Evolutionary conservation across 1,284 basidiomycete genomes (phyloP).

Genomic region (Somion occarium): DNA sequence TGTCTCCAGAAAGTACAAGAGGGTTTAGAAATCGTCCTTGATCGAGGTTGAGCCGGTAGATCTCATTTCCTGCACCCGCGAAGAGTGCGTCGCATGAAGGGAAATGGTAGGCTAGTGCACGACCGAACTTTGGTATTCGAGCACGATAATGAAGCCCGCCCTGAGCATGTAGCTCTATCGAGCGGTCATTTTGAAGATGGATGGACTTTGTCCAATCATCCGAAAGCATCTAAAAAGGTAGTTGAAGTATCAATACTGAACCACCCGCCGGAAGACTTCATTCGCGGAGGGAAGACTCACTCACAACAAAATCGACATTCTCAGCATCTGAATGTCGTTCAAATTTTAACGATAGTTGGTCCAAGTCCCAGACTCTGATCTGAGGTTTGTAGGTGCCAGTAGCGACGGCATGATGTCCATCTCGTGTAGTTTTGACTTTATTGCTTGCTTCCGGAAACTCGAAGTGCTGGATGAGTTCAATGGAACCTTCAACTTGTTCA

Average conservation of each 20-base stretch:
- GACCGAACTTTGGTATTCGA: conserved; percentile 92
- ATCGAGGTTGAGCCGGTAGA: conserved; percentile 94
- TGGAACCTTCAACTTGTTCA: conserved; percentile 71
- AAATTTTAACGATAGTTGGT: conserved; percentile 92
- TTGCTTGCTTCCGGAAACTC: conserved; percentile 97
- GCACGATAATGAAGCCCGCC: conserved; percentile 90
- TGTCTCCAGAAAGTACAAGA: conserved; percentile 53
- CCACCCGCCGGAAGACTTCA: neutral
- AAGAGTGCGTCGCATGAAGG: conserved; percentile 58
- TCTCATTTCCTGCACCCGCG: conserved; percentile 69
- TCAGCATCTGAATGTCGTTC: conserved; percentile 95
- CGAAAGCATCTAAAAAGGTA: conserved; percentile 72
- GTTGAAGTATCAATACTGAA: conserved; percentile 4
- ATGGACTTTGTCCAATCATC: conserved; percentile 99
- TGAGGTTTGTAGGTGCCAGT: conserved; percentile 99
- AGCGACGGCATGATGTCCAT: conserved; percentile 90
- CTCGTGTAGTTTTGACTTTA: conserved; percentile 84
- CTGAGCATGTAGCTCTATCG: conserved; percentile 92
- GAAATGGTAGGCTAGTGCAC: conserved; percentile 76
- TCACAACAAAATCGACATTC: conserved; percentile 96
- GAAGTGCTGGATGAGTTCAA: conserved; percentile 93
- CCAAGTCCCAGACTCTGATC: conserved; percentile 93
- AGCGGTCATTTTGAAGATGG: conserved; percentile 95
- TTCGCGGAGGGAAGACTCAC: conserved; percentile 42
- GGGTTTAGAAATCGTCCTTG: conserved; percentile 92